Evolutionary conservation across 179 eudicot genomes (phyloP), one percentile per base, ranked within the genome.

Genomic region (Sideroxylon spinosum): DNA sequence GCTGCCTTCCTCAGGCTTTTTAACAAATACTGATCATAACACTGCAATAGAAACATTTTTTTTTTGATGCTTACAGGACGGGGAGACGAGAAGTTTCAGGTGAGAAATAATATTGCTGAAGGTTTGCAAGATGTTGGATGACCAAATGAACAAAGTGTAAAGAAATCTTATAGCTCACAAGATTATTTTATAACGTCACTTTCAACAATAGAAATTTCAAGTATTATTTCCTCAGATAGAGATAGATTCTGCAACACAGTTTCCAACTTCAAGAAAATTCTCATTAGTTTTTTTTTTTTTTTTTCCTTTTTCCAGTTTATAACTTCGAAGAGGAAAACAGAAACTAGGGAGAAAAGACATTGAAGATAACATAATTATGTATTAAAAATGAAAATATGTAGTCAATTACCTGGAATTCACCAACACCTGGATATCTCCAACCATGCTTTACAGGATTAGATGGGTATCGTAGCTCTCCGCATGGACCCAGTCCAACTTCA

Each of bases 391-490:
- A 46, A 50, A 69, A 50, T 59, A 53, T 53, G 50, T 28, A 16
- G 59, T 29, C 16, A 82, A 71, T 78, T 82, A 93, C 98, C 98
- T 95, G 99, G 76, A 95, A 93, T 85, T 91, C 95, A 79, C 98
- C 98, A 44, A 93, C 83, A 83, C 98, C 98, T 53, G 98, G 98
- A 84, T 91, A 93, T 84, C 97, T 93, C 98, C 98, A 93, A 80
- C 97, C 97, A 87, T 95, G 97, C 85, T 90, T 95, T 25, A 93
- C 87, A 74, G 99, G 95, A 83, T 84, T 86, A 63, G 94, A 88
- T 49, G 99, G 98, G 86, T 93, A 95, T 84, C 99, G 83, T 83
- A 95, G 88, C 83, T 95, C 98, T 64, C 99, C 99, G 86, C 95
- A 91, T 52, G 98, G 98, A 63, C 98, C 99, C 73, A 95, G 90